Conservation (phyloP, 2,329 filamentous ascomycete genomes). For the Aspergillus japonicus region DNA sequence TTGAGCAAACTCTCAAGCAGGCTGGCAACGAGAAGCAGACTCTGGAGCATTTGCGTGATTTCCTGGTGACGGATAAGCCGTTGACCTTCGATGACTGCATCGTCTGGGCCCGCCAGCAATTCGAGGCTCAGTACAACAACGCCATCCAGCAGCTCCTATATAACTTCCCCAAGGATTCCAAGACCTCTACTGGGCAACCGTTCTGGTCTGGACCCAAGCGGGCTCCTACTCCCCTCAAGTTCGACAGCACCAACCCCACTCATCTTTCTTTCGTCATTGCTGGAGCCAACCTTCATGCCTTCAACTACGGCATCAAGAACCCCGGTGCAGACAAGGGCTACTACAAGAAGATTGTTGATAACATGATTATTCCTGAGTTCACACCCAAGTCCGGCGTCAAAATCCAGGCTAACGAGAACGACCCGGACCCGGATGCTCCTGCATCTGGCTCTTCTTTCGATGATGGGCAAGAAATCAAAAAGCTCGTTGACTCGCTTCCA, state of each 20-base stretch:
- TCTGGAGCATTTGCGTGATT: slow-evolving; percentile 84
- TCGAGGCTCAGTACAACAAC: slow-evolving; percentile 96
- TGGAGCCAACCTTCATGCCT: slow-evolving; percentile 88
- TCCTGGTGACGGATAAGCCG: slow-evolving; percentile 86
- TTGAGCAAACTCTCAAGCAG: slow-evolving; percentile 83
- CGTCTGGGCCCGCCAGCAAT: slow-evolving; percentile 87
- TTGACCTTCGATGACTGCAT: slow-evolving; percentile 94
- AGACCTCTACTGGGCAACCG: slow-evolving; percentile 79
- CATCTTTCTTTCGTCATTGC: slow-evolving; percentile 87
- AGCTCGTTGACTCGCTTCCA: slow-evolving; percentile 71
- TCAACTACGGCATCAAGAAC: slow-evolving; percentile 96
- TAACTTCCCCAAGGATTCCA: slow-evolving; percentile 95
- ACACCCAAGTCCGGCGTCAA: slow-evolving; percentile 85
- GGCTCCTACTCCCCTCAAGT: slow-evolving; percentile 86
- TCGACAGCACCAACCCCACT: slow-evolving; percentile 78
- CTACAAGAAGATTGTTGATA: slow-evolving; percentile 77
- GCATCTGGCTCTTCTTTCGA: slow-evolving; percentile 55
- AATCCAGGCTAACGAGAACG: slow-evolving; percentile 94
- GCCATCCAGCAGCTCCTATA: slow-evolving; percentile 91
- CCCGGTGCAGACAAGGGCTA: slow-evolving; percentile 68
- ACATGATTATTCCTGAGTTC: slow-evolving; percentile 96
- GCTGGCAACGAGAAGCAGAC: slow-evolving; percentile 94
- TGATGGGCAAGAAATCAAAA: slow-evolving; percentile 73
- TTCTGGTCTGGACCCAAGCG: slow-evolving; percentile 99
- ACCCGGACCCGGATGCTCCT: slow-evolving; percentile 83